These are phyloP conservation scores for Priceomyces castillae DNA, from an alignment of 805 yeast species.

Conservation along the genomic window DNA sequence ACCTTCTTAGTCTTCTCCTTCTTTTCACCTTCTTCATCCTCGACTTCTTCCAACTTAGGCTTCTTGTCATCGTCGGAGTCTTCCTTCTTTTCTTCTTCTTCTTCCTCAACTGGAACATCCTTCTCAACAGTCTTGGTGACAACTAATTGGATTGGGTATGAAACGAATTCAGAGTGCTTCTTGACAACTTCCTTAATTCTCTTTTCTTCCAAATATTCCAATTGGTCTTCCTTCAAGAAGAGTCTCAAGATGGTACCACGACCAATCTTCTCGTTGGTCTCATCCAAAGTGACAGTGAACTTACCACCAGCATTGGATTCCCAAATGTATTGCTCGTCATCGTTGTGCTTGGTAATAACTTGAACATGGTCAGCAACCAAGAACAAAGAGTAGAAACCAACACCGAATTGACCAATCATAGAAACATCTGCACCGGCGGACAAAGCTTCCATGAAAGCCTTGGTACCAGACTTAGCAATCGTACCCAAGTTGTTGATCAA, in stretches of 20 bases:
- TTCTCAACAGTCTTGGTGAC: conserved; percentile 99
- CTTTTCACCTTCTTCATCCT: conserved; percentile 66
- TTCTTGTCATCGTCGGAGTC: conserved; percentile 54
- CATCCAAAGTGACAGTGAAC: conserved; percentile 93
- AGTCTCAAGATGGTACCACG: conserved; percentile 96
- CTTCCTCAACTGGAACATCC: conserved; percentile 87
- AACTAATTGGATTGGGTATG: conserved; percentile 98
- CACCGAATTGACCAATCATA: conserved; percentile 99
- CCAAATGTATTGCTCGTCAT: conserved; percentile 99
- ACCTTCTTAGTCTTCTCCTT: conserved; percentile 81
- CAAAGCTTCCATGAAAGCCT: conserved; percentile 98
- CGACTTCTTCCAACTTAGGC: conserved; percentile 75
- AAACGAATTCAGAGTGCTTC: conserved; percentile 98
- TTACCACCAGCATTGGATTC: conserved; percentile 99
- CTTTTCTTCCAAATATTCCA: conserved; percentile 98
- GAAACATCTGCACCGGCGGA: conserved; percentile 99
- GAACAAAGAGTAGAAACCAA: conserved; percentile 99
- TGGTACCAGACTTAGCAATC: conserved; percentile 99
- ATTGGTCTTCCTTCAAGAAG: conserved; percentile 97
- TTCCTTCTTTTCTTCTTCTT: conserved; percentile 26
- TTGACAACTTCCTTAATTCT: conserved; percentile 98
- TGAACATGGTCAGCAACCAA: conserved; percentile 98
- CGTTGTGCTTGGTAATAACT: conserved; percentile 97
- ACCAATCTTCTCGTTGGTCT: conserved; percentile 75
- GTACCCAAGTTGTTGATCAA: conserved; percentile 99